These are phyloP conservation scores for Quercus berberidifolia DNA, from an alignment of 306 rosid species.

Conservation along the genomic window DNA sequence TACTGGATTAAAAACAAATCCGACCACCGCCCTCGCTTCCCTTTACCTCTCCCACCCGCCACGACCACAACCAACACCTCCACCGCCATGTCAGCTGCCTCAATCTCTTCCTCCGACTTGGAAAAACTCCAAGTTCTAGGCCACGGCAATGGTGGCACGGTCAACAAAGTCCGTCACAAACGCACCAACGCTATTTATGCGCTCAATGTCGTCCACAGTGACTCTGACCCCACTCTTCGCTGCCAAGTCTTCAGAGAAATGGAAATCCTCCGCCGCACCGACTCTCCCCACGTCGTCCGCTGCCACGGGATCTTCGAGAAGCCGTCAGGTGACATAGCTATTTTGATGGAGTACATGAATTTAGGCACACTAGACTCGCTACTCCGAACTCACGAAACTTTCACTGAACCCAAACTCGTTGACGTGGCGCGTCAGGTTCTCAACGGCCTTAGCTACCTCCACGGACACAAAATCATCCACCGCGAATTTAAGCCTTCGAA, in stretches of 20 bases:
- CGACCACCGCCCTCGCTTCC: constrained; percentile 41
- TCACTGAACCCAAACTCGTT: constrained; percentile 46
- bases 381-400: constrained; percentile 39
- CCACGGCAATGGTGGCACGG: constrained; percentile 86
- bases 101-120: constrained; percentile 40
- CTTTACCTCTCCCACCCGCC: constrained; percentile 25
- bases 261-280: constrained; percentile 79
- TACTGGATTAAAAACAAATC: neutral
- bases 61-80: neutral
- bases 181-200: constrained; percentile 53
- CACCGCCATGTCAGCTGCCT: constrained; percentile 10
- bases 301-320: constrained; percentile 68
- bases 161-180: constrained; percentile 80
- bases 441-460: constrained; percentile 30
- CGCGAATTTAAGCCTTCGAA: too few relatives aligned
- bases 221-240: constrained; percentile 52
- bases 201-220: constrained; percentile 51
- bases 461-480: too few relatives aligned
- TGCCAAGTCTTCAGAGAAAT: constrained; percentile 64
- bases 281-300: constrained; percentile 55
- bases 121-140: constrained; percentile 80
- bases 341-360: constrained; percentile 83
- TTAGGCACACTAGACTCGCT: constrained; percentile 54
- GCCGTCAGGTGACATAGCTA: constrained; percentile 73
- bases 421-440: constrained; percentile 64